Evolutionary conservation across 2,329 filamentous ascomycete species (phyloP).

Genomic region (Ceratocystis colombiana): DNA sequence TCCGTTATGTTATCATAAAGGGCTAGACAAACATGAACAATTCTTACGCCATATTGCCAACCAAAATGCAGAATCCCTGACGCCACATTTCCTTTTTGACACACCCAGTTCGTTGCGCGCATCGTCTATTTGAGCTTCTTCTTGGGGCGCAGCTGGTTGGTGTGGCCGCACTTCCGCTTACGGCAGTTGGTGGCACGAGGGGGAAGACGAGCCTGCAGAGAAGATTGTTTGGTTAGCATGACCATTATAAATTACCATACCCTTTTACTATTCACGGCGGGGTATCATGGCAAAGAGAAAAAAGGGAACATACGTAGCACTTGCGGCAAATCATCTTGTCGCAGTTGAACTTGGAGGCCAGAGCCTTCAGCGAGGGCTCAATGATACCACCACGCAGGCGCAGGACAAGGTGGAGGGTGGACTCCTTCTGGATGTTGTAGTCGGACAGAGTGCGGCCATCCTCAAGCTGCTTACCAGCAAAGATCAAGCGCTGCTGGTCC

Average conservation of each 20-base stretch:
- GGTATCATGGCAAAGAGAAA: not conserved
- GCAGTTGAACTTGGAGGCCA: constrained; percentile 99
- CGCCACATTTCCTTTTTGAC: constrained; percentile 36
- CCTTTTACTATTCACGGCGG: not conserved
- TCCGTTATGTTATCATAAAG: constrained; percentile 29
- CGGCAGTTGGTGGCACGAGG: constrained; percentile 99
- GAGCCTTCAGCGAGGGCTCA: constrained; percentile 95
- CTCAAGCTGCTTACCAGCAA: constrained; percentile 98
- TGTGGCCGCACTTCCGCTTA: constrained; percentile 99
- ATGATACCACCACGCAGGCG: constrained; percentile 99
- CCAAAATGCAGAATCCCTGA: constrained; percentile 32
- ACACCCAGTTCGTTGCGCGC: constrained; percentile 24
- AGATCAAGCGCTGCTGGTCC: constrained; percentile 97
- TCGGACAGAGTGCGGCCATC: constrained; percentile 93
- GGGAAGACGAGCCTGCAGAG: constrained; percentile 62
- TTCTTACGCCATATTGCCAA: constrained; percentile 24
- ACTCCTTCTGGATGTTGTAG: constrained; percentile 99
- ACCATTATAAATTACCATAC: not conserved
- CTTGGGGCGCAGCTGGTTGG: constrained; percentile 99
- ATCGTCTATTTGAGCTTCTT: constrained; percentile 87
- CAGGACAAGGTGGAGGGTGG: constrained; percentile 94
- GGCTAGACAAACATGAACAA: constrained; percentile 23
- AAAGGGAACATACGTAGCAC: constrained; percentile 73
- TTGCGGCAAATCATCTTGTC: constrained; percentile 99
- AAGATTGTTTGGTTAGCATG: constrained; percentile 8